Base-by-base conservation (phyloP, 345 rosid species). In the Nephelium lappaceum region DNA sequence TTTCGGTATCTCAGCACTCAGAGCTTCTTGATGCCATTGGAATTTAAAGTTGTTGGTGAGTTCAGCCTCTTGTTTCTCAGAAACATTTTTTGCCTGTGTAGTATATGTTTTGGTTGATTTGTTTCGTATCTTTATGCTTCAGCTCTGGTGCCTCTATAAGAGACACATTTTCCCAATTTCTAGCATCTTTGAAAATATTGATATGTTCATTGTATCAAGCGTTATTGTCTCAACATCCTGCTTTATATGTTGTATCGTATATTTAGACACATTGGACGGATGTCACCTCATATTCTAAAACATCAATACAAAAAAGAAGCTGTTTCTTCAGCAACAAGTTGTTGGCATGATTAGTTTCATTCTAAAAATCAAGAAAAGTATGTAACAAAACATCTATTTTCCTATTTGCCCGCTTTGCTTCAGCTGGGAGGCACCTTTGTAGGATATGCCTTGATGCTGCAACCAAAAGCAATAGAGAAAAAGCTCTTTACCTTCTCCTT, bases 11-110 rank as follows among this genome's bases (percentile, higher is more conserved):
- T 73, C 86, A 91, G 76, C 98, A 95, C 84, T 87, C 94, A 0
- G 86, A 93, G 85, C 97, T 93, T 77, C 95, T 94, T 53, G 96
- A 94, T 75, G 98, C 98, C 60, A 86, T 93, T 51, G 97, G 97
- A 61, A 84, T 94, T 21, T 94, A 61, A 81, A 75, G 72, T 60
- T 49, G 31, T 74, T 39, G 64, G 67, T 83, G 77, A 76, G 70
- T 67, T 79, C 68, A 71, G 6, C 21, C 24, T 72, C 45, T 19
- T 51, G 24, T 21, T 58, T 19, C 63, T 21, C 12, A 7, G 10
- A 25, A 58, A n/a, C 24, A 16, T 45, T 7, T 45, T 45, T 45
- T 45, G 8, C 51, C 12, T 45, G 36, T 31, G 51, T 45, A 45
- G 11, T 45, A 5, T 45, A 45, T 45, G 51, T 11, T 31, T 31